Percentiles rank a stretch among this genome's conserved stretches.
Conservation (phyloP, 192 early-diverging fungal species). For the Coemansia sp. region DNA sequence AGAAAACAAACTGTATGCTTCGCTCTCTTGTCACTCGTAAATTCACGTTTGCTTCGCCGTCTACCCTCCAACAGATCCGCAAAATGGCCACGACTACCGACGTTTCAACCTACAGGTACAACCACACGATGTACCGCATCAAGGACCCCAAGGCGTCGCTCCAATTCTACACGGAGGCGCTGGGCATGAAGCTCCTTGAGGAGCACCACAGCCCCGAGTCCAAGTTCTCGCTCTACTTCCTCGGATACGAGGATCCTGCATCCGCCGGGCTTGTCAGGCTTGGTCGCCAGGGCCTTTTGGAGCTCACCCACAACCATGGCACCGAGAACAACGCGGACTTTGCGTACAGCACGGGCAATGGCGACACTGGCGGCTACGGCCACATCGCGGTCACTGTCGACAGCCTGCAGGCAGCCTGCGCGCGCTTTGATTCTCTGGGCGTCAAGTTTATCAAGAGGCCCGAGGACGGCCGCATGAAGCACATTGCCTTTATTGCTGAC, state of each 20-base stretch:
- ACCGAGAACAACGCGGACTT: constrained; percentile 67
- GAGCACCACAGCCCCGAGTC: constrained; percentile 32
- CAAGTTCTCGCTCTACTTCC: constrained; percentile 72
- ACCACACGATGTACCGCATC: constrained; percentile 87
- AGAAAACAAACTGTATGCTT: constrained; percentile 5
- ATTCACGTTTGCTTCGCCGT: background rate
- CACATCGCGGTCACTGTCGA: constrained; percentile 82
- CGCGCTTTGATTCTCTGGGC: constrained; percentile 66
- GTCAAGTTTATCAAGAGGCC: constrained; percentile 77
- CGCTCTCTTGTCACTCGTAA: background rate
- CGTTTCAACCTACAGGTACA: constrained; percentile 56
- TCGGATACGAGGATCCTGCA: constrained; percentile 64
- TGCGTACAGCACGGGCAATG: constrained; percentile 70
- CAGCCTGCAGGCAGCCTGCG: constrained; percentile 73
- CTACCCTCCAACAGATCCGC: constrained; percentile 14
- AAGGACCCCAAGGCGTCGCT: constrained; percentile 77
- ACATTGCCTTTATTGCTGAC: constrained; percentile 81
- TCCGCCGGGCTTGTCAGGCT: constrained; percentile 53
- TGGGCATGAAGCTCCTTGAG: constrained; percentile 70
- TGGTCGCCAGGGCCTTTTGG: constrained; percentile 68
- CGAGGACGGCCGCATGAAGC: constrained; percentile 74
- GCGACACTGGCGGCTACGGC: constrained; percentile 73
- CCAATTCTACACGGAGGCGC: constrained; percentile 69
- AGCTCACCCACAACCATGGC: constrained; percentile 86
- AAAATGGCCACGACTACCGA: constrained; percentile 54